These are phyloP conservation scores for Kazachstania martiniae DNA, from an alignment of 805 yeast genomes.

Conservation along the genomic window DNA sequence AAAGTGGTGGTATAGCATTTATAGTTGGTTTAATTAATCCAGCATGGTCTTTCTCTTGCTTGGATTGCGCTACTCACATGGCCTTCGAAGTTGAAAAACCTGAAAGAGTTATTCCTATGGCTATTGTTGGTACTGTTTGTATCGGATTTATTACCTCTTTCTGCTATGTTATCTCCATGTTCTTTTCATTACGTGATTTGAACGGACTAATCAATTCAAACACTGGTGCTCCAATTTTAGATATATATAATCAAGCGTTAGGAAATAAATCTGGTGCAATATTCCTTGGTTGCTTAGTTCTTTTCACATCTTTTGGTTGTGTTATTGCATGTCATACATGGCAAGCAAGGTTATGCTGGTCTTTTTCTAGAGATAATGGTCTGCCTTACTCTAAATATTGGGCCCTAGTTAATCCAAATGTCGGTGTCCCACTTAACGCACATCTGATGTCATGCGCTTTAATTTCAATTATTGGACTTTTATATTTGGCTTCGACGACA, in stretches of 20 bases:
- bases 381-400: slow-evolving; percentile 47
- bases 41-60: slow-evolving; percentile 60
- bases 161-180: slow-evolving; percentile 44
- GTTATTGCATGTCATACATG: slow-evolving; percentile 58
- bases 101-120: slow-evolving; percentile 50
- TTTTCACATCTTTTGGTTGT: slow-evolving; percentile 51
- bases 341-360: slow-evolving; percentile 65
- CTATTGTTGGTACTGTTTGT: slow-evolving; percentile 55
- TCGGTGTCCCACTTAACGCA: slow-evolving; percentile 54
- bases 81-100: slow-evolving; percentile 59
- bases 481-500: slow-evolving; percentile 55
- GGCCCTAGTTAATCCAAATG: slow-evolving; percentile 39
- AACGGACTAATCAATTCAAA: slow-evolving; percentile 36
- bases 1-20: slow-evolving; percentile 47
- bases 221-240: slow-evolving; percentile 57
- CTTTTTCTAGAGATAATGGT: slow-evolving; percentile 62
- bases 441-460: slow-evolving; percentile 45
- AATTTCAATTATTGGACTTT: slow-evolving; percentile 44
- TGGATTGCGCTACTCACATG: slow-evolving; percentile 64
- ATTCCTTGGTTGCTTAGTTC: slow-evolving; percentile 39
- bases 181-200: slow-evolving; percentile 49
- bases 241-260: slow-evolving; percentile 51
- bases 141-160: slow-evolving; percentile 60
- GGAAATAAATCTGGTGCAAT: slow-evolving; percentile 47
- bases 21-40: slow-evolving; percentile 60